Evolutionary conservation across 768 basidiomycete species (phyloP).

Genomic region (Hydnum rufescens): DNA sequence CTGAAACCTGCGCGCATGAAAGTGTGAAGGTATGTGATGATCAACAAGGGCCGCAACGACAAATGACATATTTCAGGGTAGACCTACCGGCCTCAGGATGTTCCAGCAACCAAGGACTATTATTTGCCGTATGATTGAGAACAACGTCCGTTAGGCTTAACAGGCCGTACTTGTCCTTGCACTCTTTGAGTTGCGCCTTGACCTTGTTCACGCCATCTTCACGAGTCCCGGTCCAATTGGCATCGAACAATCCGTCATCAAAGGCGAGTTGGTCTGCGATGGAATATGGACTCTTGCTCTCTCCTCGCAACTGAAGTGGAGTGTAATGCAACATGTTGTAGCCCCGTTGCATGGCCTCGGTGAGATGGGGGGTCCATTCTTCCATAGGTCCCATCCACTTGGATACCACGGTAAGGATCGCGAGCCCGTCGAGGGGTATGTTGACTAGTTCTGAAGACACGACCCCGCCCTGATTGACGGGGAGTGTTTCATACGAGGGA

Average conservation of each 20-base stretch:
- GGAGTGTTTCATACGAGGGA: slow-evolving; percentile 13
- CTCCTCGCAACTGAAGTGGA: slow-evolving; percentile 80
- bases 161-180: slow-evolving; percentile 72
- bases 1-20: slow-evolving; percentile 45
- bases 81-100: slow-evolving; percentile 86
- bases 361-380: slow-evolving; percentile 62
- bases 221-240: slow-evolving; percentile 18
- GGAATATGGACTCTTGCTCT: slow-evolving; percentile 82
- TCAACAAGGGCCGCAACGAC: no score
- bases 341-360: slow-evolving; percentile 69
- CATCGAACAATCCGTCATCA: slow-evolving; percentile 50
- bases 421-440: slow-evolving; percentile 71
- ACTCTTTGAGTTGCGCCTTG: slow-evolving; percentile 42
- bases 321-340: slow-evolving; percentile 99
- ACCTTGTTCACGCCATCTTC: slow-evolving; percentile 38
- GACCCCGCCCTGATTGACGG: slow-evolving; percentile 23
- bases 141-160: slow-evolving; percentile 89
- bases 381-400: slow-evolving; percentile 91
- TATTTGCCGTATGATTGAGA: slow-evolving; percentile 91
- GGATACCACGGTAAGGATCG: slow-evolving; percentile 77
- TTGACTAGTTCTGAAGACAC: slow-evolving; percentile 35
- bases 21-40: neutral
- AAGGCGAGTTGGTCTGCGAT: slow-evolving; percentile 75
- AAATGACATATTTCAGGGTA: neutral
- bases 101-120: slow-evolving; percentile 74